These are phyloP conservation scores for Platanthera zijinensis DNA, from an alignment of 106 monocot genomes.

Conservation along the genomic window DNA sequence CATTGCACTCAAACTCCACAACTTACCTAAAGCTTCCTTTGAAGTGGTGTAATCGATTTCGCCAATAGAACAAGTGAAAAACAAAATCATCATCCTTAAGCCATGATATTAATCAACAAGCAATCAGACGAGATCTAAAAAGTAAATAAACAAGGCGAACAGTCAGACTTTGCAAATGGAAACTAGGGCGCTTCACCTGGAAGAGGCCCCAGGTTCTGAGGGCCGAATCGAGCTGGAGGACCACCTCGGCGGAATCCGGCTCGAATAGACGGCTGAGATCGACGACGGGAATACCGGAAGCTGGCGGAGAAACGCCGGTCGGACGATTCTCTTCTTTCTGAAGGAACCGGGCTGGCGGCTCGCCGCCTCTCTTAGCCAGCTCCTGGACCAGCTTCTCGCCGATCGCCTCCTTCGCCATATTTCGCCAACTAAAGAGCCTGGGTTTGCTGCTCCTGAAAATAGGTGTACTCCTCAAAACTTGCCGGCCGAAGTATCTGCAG, in stretches of 20 bases:
- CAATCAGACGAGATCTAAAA: no score
- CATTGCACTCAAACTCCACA: no score
- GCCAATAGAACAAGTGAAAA: no score
- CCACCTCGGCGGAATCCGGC: neutral
- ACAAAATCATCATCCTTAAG: no score
- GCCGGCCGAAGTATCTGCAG: no score
- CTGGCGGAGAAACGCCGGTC: neutral
- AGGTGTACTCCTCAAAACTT: no score
- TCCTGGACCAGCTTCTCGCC: neutral
- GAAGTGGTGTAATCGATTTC: no score
- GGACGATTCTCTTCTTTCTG: slow-evolving; percentile 9
- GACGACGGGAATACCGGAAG: neutral
- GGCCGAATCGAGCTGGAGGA: neutral
- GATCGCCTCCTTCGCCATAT: neutral
- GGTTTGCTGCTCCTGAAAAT: no score
- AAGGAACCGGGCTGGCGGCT: neutral
- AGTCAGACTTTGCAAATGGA: no score
- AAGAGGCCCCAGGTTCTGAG: slow-evolving; percentile 6
- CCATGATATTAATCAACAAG: no score
- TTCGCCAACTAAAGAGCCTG: neutral
- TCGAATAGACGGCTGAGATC: neutral
- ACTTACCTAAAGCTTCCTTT: no score
- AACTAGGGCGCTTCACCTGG: neutral
- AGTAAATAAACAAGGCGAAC: no score
- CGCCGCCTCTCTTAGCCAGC: neutral